phyloP scores from a whole-genome alignment of 2,329 filamentous ascomycete genomes.

The Hypoxylon sp. region DNA sequence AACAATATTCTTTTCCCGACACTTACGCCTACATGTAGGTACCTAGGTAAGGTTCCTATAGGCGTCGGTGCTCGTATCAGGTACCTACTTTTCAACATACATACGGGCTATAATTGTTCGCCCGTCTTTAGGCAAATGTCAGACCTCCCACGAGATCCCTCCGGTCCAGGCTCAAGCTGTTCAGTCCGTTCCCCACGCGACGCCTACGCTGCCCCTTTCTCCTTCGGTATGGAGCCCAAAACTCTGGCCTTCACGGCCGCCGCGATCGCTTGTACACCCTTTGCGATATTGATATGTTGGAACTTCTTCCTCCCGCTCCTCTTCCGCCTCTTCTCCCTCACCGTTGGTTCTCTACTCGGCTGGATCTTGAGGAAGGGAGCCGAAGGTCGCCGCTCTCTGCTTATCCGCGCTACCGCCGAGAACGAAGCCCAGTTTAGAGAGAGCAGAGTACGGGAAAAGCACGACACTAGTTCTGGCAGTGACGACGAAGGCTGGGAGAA shows the following conservation, averaged over 20 bases:
- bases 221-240: slow-evolving; percentile 46
- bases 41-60: slow-evolving; percentile 2
- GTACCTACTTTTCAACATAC: slow-evolving; percentile 8
- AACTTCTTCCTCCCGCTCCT: slow-evolving; percentile 50
- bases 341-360: slow-evolving; percentile 63
- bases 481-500: slow-evolving; percentile 77
- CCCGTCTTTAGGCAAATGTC: slow-evolving; percentile 34
- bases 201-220: slow-evolving; percentile 33
- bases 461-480: slow-evolving; percentile 35
- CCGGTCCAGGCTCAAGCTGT: slow-evolving; percentile 10
- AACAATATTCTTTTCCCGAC: slow-evolving; percentile 34
- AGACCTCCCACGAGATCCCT: neutral
- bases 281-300: slow-evolving; percentile 48
- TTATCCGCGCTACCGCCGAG: slow-evolving; percentile 65
- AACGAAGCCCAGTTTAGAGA: slow-evolving; percentile 55
- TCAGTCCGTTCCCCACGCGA: slow-evolving; percentile 16
- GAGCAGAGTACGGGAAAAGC: slow-evolving; percentile 51
- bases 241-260: slow-evolving; percentile 45
- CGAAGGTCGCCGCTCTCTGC: slow-evolving; percentile 69
- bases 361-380: slow-evolving; percentile 74
- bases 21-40: slow-evolving; percentile 39
- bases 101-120: slow-evolving; percentile 16
- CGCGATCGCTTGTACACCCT: slow-evolving; percentile 48
- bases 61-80: slow-evolving; percentile 11
- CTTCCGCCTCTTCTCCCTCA: slow-evolving; percentile 55